Percentiles rank a stretch among this genome's conserved stretches.
Evolutionary conservation across 2,329 filamentous ascomycete species (phyloP).

Genomic region (Arthrobotrys entomopaga): DNA sequence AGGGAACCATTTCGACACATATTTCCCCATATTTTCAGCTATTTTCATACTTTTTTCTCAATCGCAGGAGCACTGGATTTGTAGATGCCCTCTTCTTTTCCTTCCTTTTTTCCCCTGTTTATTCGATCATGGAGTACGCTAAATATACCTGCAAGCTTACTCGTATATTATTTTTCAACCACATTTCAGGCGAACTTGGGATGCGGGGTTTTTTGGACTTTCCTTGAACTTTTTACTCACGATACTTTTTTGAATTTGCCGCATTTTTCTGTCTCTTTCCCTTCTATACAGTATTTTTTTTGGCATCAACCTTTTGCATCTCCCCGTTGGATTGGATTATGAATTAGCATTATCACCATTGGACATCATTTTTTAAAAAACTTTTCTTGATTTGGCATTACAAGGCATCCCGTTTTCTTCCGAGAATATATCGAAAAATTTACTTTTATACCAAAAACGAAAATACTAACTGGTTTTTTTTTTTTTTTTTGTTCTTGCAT

Average conservation of each 20-base stretch:
- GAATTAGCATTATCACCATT: slow-evolving; percentile 21
- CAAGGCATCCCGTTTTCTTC: slow-evolving; percentile 14
- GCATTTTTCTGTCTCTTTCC: not conserved
- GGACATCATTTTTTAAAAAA: slow-evolving; percentile 14
- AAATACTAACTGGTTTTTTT: too few species aligned
- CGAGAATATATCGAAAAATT: slow-evolving; percentile 5
- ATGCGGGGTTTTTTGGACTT: slow-evolving; percentile 40
- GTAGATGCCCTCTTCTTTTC: slow-evolving; percentile 7
- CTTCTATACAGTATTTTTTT: slow-evolving; percentile 14
- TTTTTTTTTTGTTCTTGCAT: too few species aligned
- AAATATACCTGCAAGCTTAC: slow-evolving; percentile 1
- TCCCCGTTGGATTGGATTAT: not conserved
- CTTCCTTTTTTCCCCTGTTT: slow-evolving; percentile 2
- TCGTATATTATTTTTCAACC: slow-evolving; percentile 33
- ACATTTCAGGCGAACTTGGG: slow-evolving; percentile 55
- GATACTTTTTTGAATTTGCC: slow-evolving; percentile 14
- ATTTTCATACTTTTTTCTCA: not conserved
- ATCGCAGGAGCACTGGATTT: slow-evolving; percentile 6
- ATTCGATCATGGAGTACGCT: slow-evolving; percentile 26
- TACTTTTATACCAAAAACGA: not conserved
- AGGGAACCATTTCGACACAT: slow-evolving; percentile 27
- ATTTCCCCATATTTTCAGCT: slow-evolving; percentile 5
- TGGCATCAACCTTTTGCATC: not conserved
- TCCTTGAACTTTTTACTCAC: slow-evolving; percentile 26
- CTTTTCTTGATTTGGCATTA: not conserved